Percentiles rank a stretch among this genome's conserved stretches.
Conservation (phyloP, 2,329 filamentous ascomycete genomes). For the Fusarium cyanostomum region DNA sequence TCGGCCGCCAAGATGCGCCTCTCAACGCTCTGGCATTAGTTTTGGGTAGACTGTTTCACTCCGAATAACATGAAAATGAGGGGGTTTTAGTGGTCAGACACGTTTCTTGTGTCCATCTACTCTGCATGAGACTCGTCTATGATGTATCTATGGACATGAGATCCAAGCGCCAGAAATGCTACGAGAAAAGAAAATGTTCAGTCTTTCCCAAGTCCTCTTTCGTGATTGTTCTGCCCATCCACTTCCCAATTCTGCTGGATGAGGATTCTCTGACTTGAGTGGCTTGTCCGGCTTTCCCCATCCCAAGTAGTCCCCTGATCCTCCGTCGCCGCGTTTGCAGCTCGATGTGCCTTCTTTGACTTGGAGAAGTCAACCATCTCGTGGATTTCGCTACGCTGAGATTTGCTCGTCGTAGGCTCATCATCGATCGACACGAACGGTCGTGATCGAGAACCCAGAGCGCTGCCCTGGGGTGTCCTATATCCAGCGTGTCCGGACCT, state of each 20-base stretch:
- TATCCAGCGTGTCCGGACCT: conserved; percentile 36
- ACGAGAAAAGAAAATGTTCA: not conserved
- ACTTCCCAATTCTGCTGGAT: conserved; percentile 45
- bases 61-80: not conserved
- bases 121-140: not conserved
- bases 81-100: not conserved
- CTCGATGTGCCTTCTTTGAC: not conserved
- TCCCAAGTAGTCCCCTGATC: conserved; percentile 22
- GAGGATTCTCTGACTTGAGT: conserved; percentile 44
- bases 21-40: not conserved
- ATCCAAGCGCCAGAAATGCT: not conserved
- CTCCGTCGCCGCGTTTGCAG: not conserved
- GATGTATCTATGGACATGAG: not conserved
- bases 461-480: conserved; percentile 32
- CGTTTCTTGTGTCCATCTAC: not conserved
- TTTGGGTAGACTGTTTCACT: not conserved
- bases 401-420: not conserved
- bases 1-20: not conserved
- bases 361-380: conserved; percentile 31
- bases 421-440: conserved; percentile 1
- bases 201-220: not conserved
- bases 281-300: conserved; percentile 35
- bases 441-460: conserved; percentile 22
- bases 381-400: conserved; percentile 22
- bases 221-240: conserved; percentile 36